Evolutionary conservation across 805 yeast genomes (phyloP).

Genomic region (Kodamaea lidongshanica): DNA sequence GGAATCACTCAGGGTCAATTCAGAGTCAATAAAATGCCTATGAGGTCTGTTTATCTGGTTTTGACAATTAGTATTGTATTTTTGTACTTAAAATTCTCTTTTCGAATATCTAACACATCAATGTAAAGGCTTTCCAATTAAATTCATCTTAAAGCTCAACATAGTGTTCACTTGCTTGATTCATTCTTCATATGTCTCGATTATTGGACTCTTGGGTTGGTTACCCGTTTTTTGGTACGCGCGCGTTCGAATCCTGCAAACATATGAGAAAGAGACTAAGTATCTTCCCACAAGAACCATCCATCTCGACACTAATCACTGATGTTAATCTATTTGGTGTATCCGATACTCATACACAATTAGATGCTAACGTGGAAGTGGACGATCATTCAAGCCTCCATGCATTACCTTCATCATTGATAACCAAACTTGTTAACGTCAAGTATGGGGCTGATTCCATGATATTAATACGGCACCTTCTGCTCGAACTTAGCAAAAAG

Average conservation of each 20-base stretch:
- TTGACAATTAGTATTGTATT: too few species aligned
- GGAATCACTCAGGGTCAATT: too few species aligned
- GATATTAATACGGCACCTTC: slow-evolving; percentile 39
- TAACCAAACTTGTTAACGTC: slow-evolving; percentile 16
- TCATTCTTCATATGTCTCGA: too few species aligned
- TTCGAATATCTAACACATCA: too few species aligned
- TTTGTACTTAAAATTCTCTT: too few species aligned
- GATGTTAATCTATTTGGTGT: slow-evolving; percentile 9
- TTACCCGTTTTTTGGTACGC: neutral
- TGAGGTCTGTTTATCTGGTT: too few species aligned
- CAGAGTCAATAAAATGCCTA: too few species aligned
- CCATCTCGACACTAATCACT: slow-evolving; percentile 3
- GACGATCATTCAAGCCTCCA: slow-evolving; percentile 11
- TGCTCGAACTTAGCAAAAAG: slow-evolving; percentile 41
- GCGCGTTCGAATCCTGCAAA: neutral
- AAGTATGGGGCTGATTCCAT: slow-evolving; percentile 23
- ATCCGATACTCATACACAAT: slow-evolving; percentile 2
- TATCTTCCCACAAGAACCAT: slow-evolving; percentile 11
- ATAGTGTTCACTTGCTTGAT: too few species aligned
- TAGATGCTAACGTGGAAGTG: slow-evolving; percentile 1
- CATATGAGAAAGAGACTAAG: slow-evolving; percentile 8
- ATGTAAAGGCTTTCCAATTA: too few species aligned
- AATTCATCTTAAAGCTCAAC: too few species aligned
- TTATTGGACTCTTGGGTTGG: too few species aligned
- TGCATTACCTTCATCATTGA: slow-evolving; percentile 17